Evolutionary conservation across 2,329 filamentous ascomycete genomes (phyloP).

Genomic region (Stagonosporopsis vannaccii): DNA sequence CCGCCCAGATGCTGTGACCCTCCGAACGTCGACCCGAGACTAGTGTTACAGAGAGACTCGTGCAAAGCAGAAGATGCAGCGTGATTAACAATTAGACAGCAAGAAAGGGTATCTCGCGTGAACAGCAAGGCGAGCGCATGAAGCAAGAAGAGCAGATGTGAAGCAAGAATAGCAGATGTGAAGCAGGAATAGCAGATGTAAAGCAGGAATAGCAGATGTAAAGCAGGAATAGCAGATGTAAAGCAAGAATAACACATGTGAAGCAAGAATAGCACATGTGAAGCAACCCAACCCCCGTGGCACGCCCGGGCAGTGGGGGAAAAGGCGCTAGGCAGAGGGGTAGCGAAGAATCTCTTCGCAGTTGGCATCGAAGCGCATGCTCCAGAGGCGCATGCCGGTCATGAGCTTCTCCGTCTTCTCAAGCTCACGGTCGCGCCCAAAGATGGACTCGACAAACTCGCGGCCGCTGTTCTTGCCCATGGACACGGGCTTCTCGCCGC

Average conservation of each 20-base stretch:
- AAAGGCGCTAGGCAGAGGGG: constrained; percentile 48
- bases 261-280: constrained; percentile 23
- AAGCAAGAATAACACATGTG: constrained; percentile 31
- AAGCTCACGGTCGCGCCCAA: constrained; percentile 88
- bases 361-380: constrained; percentile 93
- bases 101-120: constrained; percentile 51
- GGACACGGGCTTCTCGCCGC: constrained; percentile 67
- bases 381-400: constrained; percentile 86
- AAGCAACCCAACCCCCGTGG: no score
- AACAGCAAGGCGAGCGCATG: constrained; percentile 40
- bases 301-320: constrained; percentile 27
- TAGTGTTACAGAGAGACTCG: constrained; percentile 47
- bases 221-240: constrained; percentile 20
- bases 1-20: constrained; percentile 45
- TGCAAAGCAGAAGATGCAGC: constrained; percentile 41
- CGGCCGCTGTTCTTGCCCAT: constrained; percentile 90
- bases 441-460: constrained; percentile 96
- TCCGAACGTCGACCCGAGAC: constrained; percentile 28
- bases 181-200: constrained; percentile 2
- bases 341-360: constrained; percentile 83
- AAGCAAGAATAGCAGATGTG: constrained; percentile 25
- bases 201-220: no score
- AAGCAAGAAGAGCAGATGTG: constrained; percentile 11
- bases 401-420: constrained; percentile 93
- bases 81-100: constrained; percentile 48